A percentile compares a stretch with the other conserved stretches of the same genome.
These are phyloP conservation scores for Codiaeum variegatum DNA, from an alignment of 441 rosid genomes.

Conservation along the genomic window DNA sequence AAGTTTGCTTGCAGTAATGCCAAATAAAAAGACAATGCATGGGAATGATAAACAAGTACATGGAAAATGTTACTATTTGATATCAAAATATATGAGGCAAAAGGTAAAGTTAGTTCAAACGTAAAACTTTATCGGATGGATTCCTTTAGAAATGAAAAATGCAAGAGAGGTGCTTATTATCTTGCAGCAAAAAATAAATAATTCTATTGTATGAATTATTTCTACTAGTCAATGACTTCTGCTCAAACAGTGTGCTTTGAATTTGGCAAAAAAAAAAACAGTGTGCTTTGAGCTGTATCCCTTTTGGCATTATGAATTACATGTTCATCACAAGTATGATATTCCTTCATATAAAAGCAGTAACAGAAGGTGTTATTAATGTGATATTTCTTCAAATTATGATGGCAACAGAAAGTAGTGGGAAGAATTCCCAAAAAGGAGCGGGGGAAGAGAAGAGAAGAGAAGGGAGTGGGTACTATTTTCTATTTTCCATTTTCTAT, in stretches of 20 bases:
- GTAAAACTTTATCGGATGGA: not conserved
- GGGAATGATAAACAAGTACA: not conserved
- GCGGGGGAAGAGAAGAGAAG: not conserved
- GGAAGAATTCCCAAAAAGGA: not conserved
- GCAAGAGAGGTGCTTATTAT: not conserved
- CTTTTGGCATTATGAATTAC: not conserved
- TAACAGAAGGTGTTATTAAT: not conserved
- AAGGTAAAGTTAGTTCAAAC: not conserved
- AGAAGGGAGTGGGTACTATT: not conserved
- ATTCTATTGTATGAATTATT: not conserved
- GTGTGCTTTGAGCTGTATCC: not conserved
- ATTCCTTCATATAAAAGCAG: not conserved
- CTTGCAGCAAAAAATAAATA: not conserved
- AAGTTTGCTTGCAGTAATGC: not conserved
- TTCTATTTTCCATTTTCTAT: not conserved
- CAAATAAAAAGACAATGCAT: not conserved
- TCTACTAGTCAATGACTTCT: not conserved
- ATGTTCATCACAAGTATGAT: not conserved
- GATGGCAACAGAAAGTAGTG: not conserved
- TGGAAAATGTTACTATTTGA: not conserved
- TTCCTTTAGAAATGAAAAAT: not conserved
- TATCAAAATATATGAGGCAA: not conserved
- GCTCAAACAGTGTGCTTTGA: not conserved
- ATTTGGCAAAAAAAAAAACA: no score
- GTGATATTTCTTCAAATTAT: not conserved